phyloP scores from a whole-genome alignment of 768 basidiomycete genomes.

The Macrocybe gigantea region DNA sequence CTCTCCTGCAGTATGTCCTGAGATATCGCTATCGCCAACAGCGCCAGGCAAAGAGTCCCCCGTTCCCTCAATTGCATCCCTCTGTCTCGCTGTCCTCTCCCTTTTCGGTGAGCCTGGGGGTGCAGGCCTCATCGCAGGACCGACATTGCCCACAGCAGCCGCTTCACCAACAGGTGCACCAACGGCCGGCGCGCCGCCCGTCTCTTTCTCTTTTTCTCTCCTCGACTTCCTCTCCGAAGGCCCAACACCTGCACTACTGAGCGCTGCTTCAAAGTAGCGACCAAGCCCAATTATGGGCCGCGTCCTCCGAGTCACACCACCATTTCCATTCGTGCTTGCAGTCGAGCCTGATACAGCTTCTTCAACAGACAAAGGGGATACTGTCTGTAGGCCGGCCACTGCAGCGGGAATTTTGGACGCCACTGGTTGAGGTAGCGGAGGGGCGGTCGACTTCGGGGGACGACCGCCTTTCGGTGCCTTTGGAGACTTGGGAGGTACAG shows the following conservation, averaged over 20 bases:
- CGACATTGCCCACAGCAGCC: no score
- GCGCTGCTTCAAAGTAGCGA: conserved; percentile 68
- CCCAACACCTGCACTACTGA: conserved; percentile 56
- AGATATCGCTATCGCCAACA: no score
- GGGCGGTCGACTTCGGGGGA: conserved; percentile 5
- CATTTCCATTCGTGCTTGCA: background rate
- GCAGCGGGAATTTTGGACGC: conserved; percentile 13
- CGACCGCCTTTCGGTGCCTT: conserved; percentile 15
- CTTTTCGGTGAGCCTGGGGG: no score
- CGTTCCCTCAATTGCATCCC: no score
- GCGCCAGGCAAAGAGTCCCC: no score
- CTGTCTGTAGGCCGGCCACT: conserved; percentile 1
- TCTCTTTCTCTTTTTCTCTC: no score
- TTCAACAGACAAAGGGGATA: background rate
- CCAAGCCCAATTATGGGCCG: conserved; percentile 61
- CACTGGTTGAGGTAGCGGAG: conserved; percentile 8
- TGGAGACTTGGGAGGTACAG: conserved; percentile 12
- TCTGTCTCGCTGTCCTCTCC: no score
- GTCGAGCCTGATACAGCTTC: background rate
- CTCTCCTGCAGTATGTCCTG: no score
- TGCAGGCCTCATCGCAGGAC: no score
- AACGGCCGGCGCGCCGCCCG: no score
- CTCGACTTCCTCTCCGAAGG: no score
- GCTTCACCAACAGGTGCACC: no score
- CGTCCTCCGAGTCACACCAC: conserved; percentile 29